Percentiles rank a stretch among this genome's conserved stretches.
These are phyloP conservation scores for Phyllosticta citriasiana DNA, from an alignment of 2,329 filamentous ascomycete species.

Conservation along the genomic window DNA sequence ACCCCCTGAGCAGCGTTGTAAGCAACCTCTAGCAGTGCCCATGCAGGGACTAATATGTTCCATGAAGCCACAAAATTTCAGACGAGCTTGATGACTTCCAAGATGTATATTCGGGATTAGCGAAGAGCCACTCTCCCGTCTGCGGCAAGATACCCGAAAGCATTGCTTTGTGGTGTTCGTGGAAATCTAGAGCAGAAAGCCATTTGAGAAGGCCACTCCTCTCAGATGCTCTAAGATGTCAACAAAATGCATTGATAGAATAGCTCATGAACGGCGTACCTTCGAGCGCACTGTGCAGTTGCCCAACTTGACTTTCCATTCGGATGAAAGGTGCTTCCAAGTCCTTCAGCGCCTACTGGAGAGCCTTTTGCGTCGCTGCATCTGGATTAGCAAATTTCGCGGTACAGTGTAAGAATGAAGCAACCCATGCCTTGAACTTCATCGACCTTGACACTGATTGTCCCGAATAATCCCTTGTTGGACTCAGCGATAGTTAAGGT, in stretches of 20 bases:
- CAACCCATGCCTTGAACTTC: background rate
- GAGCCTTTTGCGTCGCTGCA: background rate
- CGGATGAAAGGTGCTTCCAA: background rate
- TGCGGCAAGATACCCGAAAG: background rate
- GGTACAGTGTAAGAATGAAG: background rate
- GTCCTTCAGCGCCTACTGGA: background rate
- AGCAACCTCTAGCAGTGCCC: background rate
- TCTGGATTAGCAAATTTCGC: background rate
- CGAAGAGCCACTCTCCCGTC: background rate
- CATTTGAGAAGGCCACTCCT: background rate
- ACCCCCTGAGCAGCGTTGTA: background rate
- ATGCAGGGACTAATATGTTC: background rate
- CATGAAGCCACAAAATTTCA: background rate
- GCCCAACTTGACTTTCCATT: background rate
- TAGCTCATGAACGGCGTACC: background rate
- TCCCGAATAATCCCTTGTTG: background rate
- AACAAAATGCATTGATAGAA: background rate
- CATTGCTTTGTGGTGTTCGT: background rate
- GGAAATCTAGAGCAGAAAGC: background rate
- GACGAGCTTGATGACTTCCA: background rate
- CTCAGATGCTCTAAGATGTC: background rate
- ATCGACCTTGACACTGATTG: background rate
- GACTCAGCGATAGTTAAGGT: background rate
- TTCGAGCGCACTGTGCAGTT: background rate
- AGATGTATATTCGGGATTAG: background rate